A percentile compares a stretch with the other conserved stretches of the same genome.
Evolutionary conservation across 257 asterid species (phyloP).

Genomic region (Catharanthus roseus): DNA sequence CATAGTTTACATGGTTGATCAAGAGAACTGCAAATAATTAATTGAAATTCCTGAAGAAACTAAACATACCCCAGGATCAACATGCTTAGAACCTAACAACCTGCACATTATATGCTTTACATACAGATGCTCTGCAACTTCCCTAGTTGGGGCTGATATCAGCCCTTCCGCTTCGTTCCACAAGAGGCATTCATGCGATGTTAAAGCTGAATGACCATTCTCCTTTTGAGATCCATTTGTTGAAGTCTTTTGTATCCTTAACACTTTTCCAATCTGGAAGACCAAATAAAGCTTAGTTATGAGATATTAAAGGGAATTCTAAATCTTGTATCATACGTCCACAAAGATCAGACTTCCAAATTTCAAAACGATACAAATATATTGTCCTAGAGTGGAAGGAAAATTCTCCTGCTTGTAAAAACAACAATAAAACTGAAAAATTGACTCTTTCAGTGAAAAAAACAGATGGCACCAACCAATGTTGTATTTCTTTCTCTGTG

Average conservation of each 20-base stretch:
- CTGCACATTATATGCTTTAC: slow-evolving; percentile 76
- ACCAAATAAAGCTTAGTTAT: slow-evolving; percentile 9
- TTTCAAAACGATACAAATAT: background rate
- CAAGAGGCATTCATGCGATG: slow-evolving; percentile 47
- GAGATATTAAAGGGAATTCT: background rate
- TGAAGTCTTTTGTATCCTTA: slow-evolving; percentile 68
- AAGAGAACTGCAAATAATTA: background rate
- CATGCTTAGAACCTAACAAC: slow-evolving; percentile 72
- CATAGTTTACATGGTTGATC: background rate
- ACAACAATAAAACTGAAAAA: background rate
- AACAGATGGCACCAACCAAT: background rate
- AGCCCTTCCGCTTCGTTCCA: slow-evolving; percentile 65
- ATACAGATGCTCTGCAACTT: slow-evolving; percentile 57
- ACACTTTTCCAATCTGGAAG: slow-evolving; percentile 70
- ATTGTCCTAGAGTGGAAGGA: background rate
- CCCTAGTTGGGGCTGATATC: slow-evolving; percentile 68
- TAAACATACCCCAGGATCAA: slow-evolving; percentile 82
- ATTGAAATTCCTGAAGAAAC: slow-evolving; percentile 12
- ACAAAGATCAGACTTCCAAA: background rate
- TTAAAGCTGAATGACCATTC: slow-evolving; percentile 49
- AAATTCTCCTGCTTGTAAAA: background rate
- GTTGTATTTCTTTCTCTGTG: background rate
- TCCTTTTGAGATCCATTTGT: slow-evolving; percentile 41
- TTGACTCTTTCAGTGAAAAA: background rate
- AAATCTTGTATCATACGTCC: background rate